phyloP scores from a whole-genome alignment of 2,329 filamentous ascomycete species.

The Davidsoniella australis region DNA sequence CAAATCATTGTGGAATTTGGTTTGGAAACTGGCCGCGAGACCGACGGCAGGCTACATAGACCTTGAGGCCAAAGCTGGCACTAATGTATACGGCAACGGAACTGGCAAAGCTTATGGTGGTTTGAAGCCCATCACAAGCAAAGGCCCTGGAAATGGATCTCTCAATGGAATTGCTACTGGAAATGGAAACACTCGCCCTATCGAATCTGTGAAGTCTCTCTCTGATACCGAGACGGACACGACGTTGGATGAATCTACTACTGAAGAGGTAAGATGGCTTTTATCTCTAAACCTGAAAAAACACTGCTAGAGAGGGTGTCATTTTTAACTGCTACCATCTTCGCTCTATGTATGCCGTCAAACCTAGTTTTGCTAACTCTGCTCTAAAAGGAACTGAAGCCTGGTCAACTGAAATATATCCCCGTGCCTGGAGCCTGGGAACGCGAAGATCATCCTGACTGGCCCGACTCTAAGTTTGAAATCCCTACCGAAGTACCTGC shows the following conservation, averaged over 20 bases:
- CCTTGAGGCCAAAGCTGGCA: conserved; percentile 8
- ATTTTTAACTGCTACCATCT: background rate
- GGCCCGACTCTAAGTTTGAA: conserved; percentile 15
- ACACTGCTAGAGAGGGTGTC: background rate
- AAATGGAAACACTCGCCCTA: conserved; percentile 10
- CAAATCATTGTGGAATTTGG: conserved; percentile 12
- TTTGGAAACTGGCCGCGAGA: conserved; percentile 12
- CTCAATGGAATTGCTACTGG: conserved; percentile 9
- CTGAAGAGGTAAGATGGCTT: conserved; percentile 8
- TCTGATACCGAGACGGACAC: conserved; percentile 5
- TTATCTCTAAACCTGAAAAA: background rate
- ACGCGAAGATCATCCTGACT: conserved; percentile 14
- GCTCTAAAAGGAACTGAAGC: conserved; percentile 7
- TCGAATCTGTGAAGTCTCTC: conserved; percentile 1
- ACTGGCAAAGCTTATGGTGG: conserved; percentile 11
- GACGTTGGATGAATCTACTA: background rate
- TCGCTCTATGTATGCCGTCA: background rate
- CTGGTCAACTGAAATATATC: conserved; percentile 12
- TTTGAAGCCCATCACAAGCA: conserved; percentile 12
- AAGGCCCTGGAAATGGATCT: conserved; percentile 8
- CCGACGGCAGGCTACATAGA: conserved; percentile 12
- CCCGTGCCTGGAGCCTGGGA: conserved; percentile 15
- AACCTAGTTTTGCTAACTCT: background rate
- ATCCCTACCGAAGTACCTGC: conserved; percentile 13
- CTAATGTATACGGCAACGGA: conserved; percentile 4